phyloP scores from a whole-genome alignment of 257 asterid genomes.

The Gentiana dahurica region DNA sequence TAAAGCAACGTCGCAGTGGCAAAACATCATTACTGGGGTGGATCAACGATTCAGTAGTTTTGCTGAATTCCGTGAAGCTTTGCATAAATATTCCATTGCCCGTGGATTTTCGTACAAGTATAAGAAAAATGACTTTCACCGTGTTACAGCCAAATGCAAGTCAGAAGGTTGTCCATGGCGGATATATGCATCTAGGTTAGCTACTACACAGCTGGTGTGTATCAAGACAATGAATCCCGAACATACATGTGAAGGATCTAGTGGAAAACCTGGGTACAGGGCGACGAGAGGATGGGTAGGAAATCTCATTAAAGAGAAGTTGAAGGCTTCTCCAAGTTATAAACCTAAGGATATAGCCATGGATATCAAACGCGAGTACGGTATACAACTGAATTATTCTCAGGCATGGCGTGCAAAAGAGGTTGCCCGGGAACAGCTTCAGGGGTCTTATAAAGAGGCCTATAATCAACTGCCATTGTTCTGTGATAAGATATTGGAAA shows the following conservation, averaged over 20 bases:
- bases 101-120: slow-evolving; percentile 92
- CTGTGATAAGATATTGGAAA: slow-evolving; percentile 80
- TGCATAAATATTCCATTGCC: slow-evolving; percentile 92
- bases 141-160: slow-evolving; percentile 97
- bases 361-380: slow-evolving; percentile 91
- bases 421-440: slow-evolving; percentile 97
- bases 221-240: slow-evolving; percentile 79
- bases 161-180: slow-evolving; percentile 97
- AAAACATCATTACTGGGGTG: slow-evolving; percentile 84
- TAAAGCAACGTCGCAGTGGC: slow-evolving; percentile 93
- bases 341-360: slow-evolving; percentile 90
- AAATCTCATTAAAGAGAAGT: slow-evolving; percentile 80
- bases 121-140: slow-evolving; percentile 93
- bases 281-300: slow-evolving; percentile 99
- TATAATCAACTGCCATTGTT: slow-evolving; percentile 75
- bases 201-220: slow-evolving; percentile 85
- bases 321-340: slow-evolving; percentile 82
- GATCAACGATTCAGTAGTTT: slow-evolving; percentile 92
- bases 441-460: slow-evolving; percentile 92
- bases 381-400: slow-evolving; percentile 90
- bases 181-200: slow-evolving; percentile 85
- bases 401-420: slow-evolving; percentile 99
- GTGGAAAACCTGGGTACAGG: slow-evolving; percentile 83
- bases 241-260: slow-evolving; percentile 89
- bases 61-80: slow-evolving; percentile 88